These are phyloP conservation scores for Chlamydomonas reinhardtii DNA, from an alignment of 163 green algal species.

Conservation along the genomic window DNA sequence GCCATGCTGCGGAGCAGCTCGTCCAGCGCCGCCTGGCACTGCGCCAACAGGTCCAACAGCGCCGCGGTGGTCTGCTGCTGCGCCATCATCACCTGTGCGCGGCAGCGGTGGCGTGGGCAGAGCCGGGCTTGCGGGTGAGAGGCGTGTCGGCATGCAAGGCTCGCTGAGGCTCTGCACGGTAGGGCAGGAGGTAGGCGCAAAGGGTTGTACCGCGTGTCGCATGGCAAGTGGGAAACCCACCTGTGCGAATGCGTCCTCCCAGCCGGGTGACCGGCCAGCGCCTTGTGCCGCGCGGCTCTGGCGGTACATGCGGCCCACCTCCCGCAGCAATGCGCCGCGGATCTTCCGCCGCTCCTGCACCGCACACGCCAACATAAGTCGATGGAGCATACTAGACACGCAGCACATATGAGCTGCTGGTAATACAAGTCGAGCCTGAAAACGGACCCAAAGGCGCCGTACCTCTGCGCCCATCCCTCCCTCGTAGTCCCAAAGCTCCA, in stretches of 20 bases:
- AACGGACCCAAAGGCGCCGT: background rate
- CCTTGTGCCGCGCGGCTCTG: slow-evolving; percentile 28
- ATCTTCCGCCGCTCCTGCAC: slow-evolving; percentile 72
- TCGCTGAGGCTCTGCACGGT: too few species aligned
- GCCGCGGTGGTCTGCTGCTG: slow-evolving; percentile 76
- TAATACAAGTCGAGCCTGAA: background rate
- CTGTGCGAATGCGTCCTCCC: slow-evolving; percentile 70
- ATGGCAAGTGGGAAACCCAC: slow-evolving; percentile 44
- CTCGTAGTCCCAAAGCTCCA: slow-evolving; percentile 85
- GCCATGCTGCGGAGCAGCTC: slow-evolving; percentile 14
- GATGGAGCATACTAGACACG: too few species aligned
- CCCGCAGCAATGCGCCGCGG: slow-evolving; percentile 63
- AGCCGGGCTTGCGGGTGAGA: too few species aligned
- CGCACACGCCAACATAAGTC: background rate
- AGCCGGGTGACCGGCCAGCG: slow-evolving; percentile 6
- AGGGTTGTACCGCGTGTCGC: too few species aligned
- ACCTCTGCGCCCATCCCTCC: slow-evolving; percentile 60
- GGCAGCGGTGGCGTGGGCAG: too few species aligned
- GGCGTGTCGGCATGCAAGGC: too few species aligned
- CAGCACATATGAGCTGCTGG: too few species aligned
- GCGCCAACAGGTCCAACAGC: slow-evolving; percentile 65
- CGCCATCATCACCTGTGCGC: slow-evolving; percentile 77
- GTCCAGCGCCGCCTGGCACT: slow-evolving; percentile 29
- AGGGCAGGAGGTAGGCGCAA: too few species aligned
- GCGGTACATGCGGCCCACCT: slow-evolving; percentile 65